Conservation (phyloP, 2,329 filamentous ascomycete species). For the Alternaria triticina region DNA sequence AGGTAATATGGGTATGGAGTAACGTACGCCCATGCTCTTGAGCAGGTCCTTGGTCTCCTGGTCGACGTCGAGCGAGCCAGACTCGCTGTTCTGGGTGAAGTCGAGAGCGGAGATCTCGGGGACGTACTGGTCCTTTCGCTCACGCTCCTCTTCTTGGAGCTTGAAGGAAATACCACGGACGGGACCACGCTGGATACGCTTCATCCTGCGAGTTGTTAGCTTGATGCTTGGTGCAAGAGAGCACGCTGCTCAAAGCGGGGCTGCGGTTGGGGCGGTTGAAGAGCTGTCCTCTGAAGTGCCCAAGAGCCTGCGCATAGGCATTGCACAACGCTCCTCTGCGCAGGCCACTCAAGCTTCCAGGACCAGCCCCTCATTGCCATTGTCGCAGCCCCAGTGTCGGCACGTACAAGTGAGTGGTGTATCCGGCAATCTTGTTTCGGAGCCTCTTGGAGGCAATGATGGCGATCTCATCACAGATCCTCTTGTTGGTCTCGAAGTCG, state of each 20-base stretch:
- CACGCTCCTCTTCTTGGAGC: conserved; percentile 99
- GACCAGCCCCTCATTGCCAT: conserved; percentile 71
- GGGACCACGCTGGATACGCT: conserved; percentile 98
- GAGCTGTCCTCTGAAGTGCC: background rate
- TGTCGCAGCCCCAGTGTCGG: conserved; percentile 66
- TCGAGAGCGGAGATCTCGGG: conserved; percentile 98
- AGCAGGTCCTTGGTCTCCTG: conserved; percentile 99
- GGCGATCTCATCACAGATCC: conserved; percentile 98
- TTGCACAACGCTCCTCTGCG: background rate
- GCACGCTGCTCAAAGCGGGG: background rate
- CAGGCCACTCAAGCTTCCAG: conserved; percentile 93
- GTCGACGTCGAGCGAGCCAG: conserved; percentile 93
- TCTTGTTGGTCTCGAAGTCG: conserved; percentile 99
- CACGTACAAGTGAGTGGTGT: conserved; percentile 71
- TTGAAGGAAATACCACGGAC: conserved; percentile 99
- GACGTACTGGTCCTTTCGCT: conserved; percentile 99
- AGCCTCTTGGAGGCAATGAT: conserved; percentile 99
- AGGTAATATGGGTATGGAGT: background rate
- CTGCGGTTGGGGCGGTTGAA: background rate
- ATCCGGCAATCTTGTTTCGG: conserved; percentile 92
- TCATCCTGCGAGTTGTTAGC: conserved; percentile 71
- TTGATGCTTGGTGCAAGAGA: background rate
- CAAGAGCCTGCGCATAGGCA: background rate
- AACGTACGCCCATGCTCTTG: conserved; percentile 97
- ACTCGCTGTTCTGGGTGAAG: conserved; percentile 93